These are phyloP conservation scores for Thalassiosira exigua DNA, from an alignment of 352 stramenopile genomes.

Conservation along the genomic window DNA sequence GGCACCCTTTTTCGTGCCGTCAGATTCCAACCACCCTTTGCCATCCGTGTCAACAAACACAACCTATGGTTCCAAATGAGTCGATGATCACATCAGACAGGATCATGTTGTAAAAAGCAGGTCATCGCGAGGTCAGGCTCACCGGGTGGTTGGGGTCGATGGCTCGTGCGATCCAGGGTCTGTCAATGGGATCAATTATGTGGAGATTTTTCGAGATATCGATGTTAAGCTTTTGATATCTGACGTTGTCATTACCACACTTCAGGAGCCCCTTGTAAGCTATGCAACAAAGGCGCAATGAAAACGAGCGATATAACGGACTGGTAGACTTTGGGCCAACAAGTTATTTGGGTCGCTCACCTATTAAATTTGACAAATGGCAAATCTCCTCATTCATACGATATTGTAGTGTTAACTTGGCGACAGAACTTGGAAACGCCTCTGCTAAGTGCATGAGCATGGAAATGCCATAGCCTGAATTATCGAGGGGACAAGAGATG, in stretches of 20 bases:
- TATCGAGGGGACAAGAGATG: constrained; percentile 2
- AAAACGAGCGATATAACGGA: background rate
- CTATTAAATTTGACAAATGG: constrained; percentile 92
- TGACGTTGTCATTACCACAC: constrained; percentile 87
- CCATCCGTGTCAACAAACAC: constrained; percentile 80
- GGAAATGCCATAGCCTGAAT: constrained; percentile 74
- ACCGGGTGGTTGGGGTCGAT: constrained; percentile 67
- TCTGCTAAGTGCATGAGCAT: constrained; percentile 93
- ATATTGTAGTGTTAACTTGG: constrained; percentile 97
- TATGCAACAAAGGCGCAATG: background rate
- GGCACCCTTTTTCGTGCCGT: constrained; percentile 25
- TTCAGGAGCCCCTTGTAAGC: constrained; percentile 90
- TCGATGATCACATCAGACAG: too few species aligned
- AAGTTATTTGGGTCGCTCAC: too few species aligned
- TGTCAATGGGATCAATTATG: constrained; percentile 25
- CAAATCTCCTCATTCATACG: constrained; percentile 98
- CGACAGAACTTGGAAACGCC: constrained; percentile 89
- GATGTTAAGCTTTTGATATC: constrained; percentile 63
- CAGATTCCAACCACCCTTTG: constrained; percentile 52
- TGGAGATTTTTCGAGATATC: constrained; percentile 39
- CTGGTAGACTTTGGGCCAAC: too few species aligned
- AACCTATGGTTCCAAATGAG: too few species aligned
- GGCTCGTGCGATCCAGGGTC: constrained; percentile 61
- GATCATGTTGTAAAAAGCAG: too few species aligned
- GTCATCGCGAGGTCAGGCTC: too few species aligned